Base-by-base conservation (phyloP, 179 eudicot genomes). In the Gypsophila paniculata region DNA sequence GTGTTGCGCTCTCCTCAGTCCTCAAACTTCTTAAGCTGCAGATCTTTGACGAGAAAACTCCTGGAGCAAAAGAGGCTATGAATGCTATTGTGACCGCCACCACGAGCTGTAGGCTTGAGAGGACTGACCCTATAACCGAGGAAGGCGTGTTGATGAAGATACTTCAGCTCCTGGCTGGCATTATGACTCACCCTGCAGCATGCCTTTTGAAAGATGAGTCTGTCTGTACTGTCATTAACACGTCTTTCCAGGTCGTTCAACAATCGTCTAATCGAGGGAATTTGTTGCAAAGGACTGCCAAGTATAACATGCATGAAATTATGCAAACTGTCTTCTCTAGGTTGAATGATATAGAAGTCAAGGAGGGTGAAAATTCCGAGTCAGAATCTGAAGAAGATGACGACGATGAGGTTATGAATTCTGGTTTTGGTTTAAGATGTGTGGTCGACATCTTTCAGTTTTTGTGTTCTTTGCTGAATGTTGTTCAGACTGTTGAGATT, bases 361-460 rank as follows among this genome's bases (percentile, higher is more conserved):
- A 61, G 25, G 90, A 87, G 19, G 83, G 86, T 73, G 96, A 87
- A 34, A 79, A 88, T 65, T 79, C 84, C 0, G 90, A 91, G 62
- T 89, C 88, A 0, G 97, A 90, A 23, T 81, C 86, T 0, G 97
- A 90, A 64, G 88, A 84, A 3, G 26, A 75, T 4, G 85, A 78
- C 52, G 82, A 70, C 8, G 74, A 72, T 12, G 72, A 52, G 13
- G 68, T 22, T 53, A 15, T 66, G 54, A 86, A 86, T 53, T 51
- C 79, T 0, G 86, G 96, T 8, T 88, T 81, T 65, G 86, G 97
- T 10, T 75, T 90, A 18, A 85, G 89, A 4, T 86, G 90, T 11
- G 95, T 89, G 0, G 93, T 87, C 2, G 99, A 95, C 51, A 88
- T 92, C 44, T 95, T 95, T 42, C 97, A 87, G 8, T 95, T 95